These are phyloP conservation scores for Thielaviopsis euricoi DNA, from an alignment of 2,329 filamentous ascomycete genomes.

Conservation along the genomic window DNA sequence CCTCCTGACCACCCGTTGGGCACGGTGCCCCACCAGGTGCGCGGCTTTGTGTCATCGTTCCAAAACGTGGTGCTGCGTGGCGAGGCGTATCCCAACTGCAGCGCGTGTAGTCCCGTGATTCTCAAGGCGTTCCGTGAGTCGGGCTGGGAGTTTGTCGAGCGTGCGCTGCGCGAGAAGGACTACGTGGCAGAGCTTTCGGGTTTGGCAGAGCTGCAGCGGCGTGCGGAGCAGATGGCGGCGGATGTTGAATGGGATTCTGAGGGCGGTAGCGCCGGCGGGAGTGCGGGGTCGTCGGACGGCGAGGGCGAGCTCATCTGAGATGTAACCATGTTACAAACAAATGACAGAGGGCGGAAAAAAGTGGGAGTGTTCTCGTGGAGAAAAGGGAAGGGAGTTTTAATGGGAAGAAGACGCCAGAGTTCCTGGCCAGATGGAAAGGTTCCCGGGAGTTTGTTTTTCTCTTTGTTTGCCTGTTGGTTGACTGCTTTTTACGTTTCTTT, in stretches of 20 bases:
- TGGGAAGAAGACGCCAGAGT: background rate
- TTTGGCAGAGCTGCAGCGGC: conserved; percentile 51
- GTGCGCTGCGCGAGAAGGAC: conserved; percentile 56
- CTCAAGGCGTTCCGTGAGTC: conserved; percentile 48
- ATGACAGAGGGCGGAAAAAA: background rate
- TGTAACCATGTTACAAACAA: background rate
- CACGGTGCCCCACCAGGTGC: conserved; percentile 63
- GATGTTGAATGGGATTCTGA: conserved; percentile 45
- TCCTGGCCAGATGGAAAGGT: background rate
- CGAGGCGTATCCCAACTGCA: conserved; percentile 64
- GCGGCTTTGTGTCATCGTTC: conserved; percentile 60
- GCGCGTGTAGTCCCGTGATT: conserved; percentile 59
- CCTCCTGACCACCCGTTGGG: conserved; percentile 44
- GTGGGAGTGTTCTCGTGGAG: too few species aligned
- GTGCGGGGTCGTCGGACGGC: conserved; percentile 26
- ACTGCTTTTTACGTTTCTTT: too few species aligned
- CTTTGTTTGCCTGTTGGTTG: background rate
- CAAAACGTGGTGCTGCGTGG: conserved; percentile 58
- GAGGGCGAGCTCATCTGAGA: conserved; percentile 35
- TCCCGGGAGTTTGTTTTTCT: background rate
- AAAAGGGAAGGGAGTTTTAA: too few species aligned
- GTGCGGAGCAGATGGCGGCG: conserved; percentile 32
- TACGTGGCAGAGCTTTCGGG: conserved; percentile 66
- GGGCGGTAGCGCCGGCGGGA: conserved; percentile 13
- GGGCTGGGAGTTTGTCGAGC: conserved; percentile 63